Base-by-base conservation (phyloP, 106 monocot species). In the Apostasia shenzhenica region DNA sequence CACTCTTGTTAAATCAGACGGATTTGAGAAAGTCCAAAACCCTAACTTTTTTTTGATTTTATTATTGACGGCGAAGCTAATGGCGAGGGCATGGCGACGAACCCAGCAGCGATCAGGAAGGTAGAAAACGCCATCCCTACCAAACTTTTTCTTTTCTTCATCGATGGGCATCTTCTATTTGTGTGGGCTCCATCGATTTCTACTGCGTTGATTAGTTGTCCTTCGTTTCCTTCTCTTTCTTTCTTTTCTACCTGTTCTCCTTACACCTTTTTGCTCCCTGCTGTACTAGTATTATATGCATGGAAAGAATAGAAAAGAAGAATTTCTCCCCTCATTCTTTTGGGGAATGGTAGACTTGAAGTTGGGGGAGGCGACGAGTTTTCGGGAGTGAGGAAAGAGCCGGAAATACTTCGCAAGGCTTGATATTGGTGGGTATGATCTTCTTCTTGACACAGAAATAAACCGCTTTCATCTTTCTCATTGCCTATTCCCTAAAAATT, bases 121-220 rank as follows among this genome's bases (percentile, higher is more conserved):
- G 11, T 43, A 61, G 42, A 3, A 61, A 61, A 9, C 42, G 41
- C 41, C 61, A 8, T 61, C 41, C 42, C 3, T 42, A 11, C 42
- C 61, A 42, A 40, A 9, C 8, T 26, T 56, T 61, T 61, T 61
- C 14, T 8, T 8, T 11, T 61, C 42, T 61, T 43, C 61, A 42
- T 3, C 61, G 9, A 61, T 12, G 61, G 61, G 42, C 26, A 26
- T 26, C 10, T 42, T 12, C 6, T 3, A 44, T 14, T 41, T 41
- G 42, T 4, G 10, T 61, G 61, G 42, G 40, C 61, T 61, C 61
- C 38, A 6, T 1, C 4, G 57, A 39, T 61, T 43, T 61, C 61
- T 3, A 42, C 42, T 61, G 61, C 61, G 43, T 61, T 61, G 8
- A 61, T 61, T 59, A 8, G 7, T 41, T 61, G 61, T 61, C 61